A percentile compares a stretch with the other conserved stretches of the same genome.
These are phyloP conservation scores for Colletotrichum truncatum DNA, from an alignment of 2,329 filamentous ascomycete species.

Conservation along the genomic window DNA sequence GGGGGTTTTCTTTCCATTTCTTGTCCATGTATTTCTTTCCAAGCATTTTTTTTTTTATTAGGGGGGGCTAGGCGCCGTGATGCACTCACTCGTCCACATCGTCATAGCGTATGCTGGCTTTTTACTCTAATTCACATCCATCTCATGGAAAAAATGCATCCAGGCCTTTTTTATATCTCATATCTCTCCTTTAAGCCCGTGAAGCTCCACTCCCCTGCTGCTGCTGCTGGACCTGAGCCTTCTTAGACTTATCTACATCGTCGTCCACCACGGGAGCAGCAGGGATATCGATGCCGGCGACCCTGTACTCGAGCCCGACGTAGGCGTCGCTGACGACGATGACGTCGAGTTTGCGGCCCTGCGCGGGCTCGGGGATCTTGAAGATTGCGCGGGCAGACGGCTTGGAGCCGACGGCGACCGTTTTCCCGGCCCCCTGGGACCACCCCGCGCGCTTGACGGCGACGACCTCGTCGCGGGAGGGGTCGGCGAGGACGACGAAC, in stretches of 20 bases:
- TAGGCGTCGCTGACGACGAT: conserved; percentile 88
- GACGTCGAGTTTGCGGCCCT: conserved; percentile 74
- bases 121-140: conserved; percentile 6
- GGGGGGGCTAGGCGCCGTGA: neutral
- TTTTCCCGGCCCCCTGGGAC: conserved; percentile 45
- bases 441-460: conserved; percentile 89
- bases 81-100: neutral
- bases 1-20: neutral
- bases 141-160: neutral
- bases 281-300: conserved; percentile 62
- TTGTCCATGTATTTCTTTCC: neutral
- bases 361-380: conserved; percentile 63
- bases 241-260: conserved; percentile 54
- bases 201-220: conserved; percentile 21
- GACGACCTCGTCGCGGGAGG: conserved; percentile 77
- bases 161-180: too few relatives aligned
- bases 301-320: conserved; percentile 72
- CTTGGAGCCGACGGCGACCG: conserved; percentile 50
- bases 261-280: conserved; percentile 57
- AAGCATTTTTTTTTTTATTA: too few relatives aligned
- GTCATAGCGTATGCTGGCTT: neutral
- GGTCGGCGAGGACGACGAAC: conserved; percentile 82
- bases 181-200: neutral
- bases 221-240: conserved; percentile 35
- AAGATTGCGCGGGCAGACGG: conserved; percentile 66